phyloP scores from a whole-genome alignment of 768 basidiomycete species.

The Candolleomyces efflorescens region DNA sequence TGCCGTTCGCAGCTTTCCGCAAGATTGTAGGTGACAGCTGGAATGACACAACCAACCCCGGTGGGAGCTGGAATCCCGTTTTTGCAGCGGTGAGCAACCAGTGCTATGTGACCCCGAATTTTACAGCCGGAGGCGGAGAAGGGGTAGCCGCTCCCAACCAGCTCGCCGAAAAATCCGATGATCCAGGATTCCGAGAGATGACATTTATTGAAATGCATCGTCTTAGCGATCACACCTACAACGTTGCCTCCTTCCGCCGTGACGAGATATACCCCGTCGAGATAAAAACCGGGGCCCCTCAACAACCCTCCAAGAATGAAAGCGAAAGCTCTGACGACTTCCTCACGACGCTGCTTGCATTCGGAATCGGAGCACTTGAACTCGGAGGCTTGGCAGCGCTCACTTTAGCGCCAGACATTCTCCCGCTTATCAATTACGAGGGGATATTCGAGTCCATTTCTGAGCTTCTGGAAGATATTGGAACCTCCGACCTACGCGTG shows the following conservation, averaged over 20 bases:
- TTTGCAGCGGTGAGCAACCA: neutral
- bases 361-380: too few species aligned
- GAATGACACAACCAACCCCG: neutral
- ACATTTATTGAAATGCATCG: neutral
- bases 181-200: neutral
- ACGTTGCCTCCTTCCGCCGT: neutral
- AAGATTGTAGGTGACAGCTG: constrained; percentile 29
- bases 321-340: too few species aligned
- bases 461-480: too few species aligned
- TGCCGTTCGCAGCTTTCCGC: constrained; percentile 35
- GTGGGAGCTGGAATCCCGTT: neutral
- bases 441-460: too few species aligned
- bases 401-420: too few species aligned
- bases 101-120: too few species aligned
- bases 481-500: too few species aligned
- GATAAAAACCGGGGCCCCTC: neutral
- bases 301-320: neutral
- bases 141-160: neutral
- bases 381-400: too few species aligned
- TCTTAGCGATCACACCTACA: neutral
- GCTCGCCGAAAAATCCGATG: neutral
- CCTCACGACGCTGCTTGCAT: too few species aligned
- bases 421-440: too few species aligned
- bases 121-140: too few species aligned
- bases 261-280: neutral